Evolutionary conservation across 139 green algal species (phyloP), one percentile per base, ranked within the genome.

Genomic region (Axilococcus clingmanii): DNA sequence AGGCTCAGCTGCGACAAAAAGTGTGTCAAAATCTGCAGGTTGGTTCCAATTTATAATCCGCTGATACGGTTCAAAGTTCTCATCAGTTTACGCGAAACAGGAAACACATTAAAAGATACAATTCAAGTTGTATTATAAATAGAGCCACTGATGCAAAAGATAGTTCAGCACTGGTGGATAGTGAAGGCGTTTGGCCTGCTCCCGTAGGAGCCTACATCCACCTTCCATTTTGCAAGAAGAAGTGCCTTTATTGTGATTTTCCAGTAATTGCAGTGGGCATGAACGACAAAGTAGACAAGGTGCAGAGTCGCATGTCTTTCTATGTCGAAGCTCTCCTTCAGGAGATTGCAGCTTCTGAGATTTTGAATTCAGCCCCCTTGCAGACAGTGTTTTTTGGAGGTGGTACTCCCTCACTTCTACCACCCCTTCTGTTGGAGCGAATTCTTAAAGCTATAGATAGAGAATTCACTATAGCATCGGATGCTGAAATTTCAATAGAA

Each of bases 201-300:
- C 59, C 59, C n/a, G 35, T 38, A n/a, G 51, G 74, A 3, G 85
- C 72, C 11, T 97, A 97, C 55, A 59, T 98, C 4, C 91, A 98
- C 66, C 72, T 97, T 23, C 91, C 91, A 0, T 98, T 97, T 63
- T 98, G 91, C 75, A 89, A 91, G 61, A 72, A 80, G 9, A 84
- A 87, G 25, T 98, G 91, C 73, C 78, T 79, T 36, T 98, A 98
- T 55, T 98, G 91, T 61, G 89, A 97, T 70, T 98, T 97, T 50
- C 83, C 90, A 1, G 84, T 96, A 1, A 53, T 75, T 11, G 76
- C 77, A 0, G 69, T 94, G 5, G 86, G 84, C 14, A 23, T 28
- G 8, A 40, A 41, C 17, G 33, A 8, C 45, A 54, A 33, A 15
- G 34, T n/a, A 33, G n/a, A 24, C 8, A 35, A 20, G 9, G 7